phyloP scores from a whole-genome alignment of 2,329 filamentous ascomycete genomes.

The Colletotrichum costaricense region DNA sequence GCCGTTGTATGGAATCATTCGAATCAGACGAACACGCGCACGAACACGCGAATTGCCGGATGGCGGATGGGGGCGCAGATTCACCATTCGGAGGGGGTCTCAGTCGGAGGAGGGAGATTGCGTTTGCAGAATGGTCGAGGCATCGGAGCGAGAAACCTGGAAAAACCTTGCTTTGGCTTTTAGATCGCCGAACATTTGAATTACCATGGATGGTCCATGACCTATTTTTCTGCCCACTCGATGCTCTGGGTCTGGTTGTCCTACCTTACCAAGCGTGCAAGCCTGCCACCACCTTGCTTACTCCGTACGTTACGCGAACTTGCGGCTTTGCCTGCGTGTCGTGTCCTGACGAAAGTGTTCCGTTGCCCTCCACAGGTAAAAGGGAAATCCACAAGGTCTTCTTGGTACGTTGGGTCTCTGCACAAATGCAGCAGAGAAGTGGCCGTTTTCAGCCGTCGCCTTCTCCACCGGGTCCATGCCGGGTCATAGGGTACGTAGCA shows the following conservation, averaged over 20 bases:
- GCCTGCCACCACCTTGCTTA: too few species aligned
- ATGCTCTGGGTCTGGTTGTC: not conserved
- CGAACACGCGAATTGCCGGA: not conserved
- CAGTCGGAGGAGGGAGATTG: not conserved
- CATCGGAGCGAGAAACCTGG: not conserved
- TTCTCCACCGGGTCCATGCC: not conserved
- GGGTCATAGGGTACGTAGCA: not conserved
- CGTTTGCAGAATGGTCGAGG: not conserved
- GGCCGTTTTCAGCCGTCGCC: not conserved
- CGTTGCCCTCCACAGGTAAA: too few species aligned
- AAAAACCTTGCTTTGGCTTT: not conserved
- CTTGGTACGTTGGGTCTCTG: too few species aligned
- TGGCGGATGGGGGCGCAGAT: not conserved
- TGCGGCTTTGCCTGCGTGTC: too few species aligned
- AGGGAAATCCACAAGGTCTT: too few species aligned
- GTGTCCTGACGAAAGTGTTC: too few species aligned
- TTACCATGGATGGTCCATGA: not conserved
- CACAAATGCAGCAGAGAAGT: not conserved
- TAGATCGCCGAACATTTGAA: not conserved
- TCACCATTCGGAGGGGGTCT: too few species aligned
- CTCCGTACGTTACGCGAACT: too few species aligned
- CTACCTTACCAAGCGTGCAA: not conserved
- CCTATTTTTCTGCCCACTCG: not conserved
- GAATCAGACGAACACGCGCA: not conserved
- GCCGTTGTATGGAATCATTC: not conserved